phyloP scores from a whole-genome alignment of 148 eudicot species.

The Vaccinium myrtillus region DNA sequence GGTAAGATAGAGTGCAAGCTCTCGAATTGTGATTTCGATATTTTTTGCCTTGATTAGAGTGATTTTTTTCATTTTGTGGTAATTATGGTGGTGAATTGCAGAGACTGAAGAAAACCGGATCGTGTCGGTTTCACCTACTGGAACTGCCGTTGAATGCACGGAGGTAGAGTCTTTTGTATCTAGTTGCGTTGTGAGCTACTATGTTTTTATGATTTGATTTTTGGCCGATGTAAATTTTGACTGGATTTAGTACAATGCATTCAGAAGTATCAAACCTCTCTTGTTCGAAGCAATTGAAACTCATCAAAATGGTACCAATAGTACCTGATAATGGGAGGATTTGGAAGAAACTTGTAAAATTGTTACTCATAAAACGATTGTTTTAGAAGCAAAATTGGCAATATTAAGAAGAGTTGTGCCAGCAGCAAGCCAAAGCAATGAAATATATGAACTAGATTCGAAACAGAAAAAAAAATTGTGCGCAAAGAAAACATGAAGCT shows the following conservation, averaged over 20 bases:
- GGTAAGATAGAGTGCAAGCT: slow-evolving; percentile 30
- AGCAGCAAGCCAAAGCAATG: background rate
- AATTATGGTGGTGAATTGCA: background rate
- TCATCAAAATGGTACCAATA: background rate
- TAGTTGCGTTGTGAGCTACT: background rate
- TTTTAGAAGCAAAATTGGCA: too few species aligned
- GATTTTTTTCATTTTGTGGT: background rate
- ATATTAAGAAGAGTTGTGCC: too few species aligned
- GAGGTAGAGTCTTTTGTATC: slow-evolving; percentile 4
- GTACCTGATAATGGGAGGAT: too few species aligned
- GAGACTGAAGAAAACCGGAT: slow-evolving; percentile 9
- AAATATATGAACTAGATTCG: background rate
- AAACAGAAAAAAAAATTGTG: background rate
- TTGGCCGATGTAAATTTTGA: background rate
- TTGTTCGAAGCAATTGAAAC: background rate
- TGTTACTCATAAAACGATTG: too few species aligned
- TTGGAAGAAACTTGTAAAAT: too few species aligned
- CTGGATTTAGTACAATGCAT: background rate
- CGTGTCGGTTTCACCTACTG: background rate
- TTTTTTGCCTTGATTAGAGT: background rate
- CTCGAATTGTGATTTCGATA: background rate
- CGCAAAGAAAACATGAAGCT: background rate
- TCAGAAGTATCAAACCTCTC: background rate
- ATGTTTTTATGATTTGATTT: background rate
- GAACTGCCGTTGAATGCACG: background rate